phyloP scores from a whole-genome alignment of 2,329 filamentous ascomycete species.

The Penicillium rolfsii region DNA sequence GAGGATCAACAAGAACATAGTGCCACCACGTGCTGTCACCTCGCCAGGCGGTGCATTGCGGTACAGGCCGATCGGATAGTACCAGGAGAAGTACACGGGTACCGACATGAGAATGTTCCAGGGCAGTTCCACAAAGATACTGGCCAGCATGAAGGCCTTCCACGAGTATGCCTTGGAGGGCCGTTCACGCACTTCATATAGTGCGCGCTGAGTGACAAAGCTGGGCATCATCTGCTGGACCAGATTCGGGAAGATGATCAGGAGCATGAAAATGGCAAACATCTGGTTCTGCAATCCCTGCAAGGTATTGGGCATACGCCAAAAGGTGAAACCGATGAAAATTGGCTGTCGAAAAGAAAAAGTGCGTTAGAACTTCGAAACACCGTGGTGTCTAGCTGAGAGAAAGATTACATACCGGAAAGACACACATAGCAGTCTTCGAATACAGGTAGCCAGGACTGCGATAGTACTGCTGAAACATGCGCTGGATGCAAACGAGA shows the following conservation, averaged over 20 bases:
- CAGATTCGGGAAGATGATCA: constrained; percentile 54
- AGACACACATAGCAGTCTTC: constrained; percentile 67
- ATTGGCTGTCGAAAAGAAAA: constrained; percentile 54
- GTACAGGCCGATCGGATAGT: constrained; percentile 62
- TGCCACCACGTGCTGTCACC: constrained; percentile 56
- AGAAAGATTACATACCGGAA: constrained; percentile 60
- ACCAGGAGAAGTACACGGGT: constrained; percentile 74
- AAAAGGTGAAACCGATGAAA: constrained; percentile 80
- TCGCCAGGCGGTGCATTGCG: constrained; percentile 43
- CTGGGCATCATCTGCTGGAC: constrained; percentile 69
- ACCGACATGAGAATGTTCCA: constrained; percentile 75
- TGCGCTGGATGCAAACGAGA: constrained; percentile 65
- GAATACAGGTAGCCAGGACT: constrained; percentile 81
- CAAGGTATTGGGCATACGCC: constrained; percentile 67
- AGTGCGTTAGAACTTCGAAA: not conserved
- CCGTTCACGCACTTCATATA: constrained; percentile 82
- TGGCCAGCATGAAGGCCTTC: constrained; percentile 79
- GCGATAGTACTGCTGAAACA: constrained; percentile 86
- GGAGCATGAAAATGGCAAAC: constrained; percentile 79
- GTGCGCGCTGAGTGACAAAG: constrained; percentile 75
- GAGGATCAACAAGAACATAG: constrained; percentile 66
- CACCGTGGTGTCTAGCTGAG: no score
- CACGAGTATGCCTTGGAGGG: constrained; percentile 80
- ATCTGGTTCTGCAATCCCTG: constrained; percentile 82
- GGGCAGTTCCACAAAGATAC: constrained; percentile 80